phyloP scores from a whole-genome alignment of 1,139 yeast genomes.

The Schizosaccharomyces versatilis region DNA sequence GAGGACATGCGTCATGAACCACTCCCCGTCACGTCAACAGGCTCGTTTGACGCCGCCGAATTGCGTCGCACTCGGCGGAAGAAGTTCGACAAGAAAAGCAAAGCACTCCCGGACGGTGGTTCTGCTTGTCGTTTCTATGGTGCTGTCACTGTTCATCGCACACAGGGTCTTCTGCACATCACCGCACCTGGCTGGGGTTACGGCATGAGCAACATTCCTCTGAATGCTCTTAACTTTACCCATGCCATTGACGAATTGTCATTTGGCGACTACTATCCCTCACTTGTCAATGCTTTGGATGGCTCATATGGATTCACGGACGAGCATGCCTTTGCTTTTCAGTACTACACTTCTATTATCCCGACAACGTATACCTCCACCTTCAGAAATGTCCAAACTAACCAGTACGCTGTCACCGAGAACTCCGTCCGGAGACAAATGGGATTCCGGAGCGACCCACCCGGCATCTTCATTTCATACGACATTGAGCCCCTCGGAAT shows the following conservation, averaged over 20 bases:
- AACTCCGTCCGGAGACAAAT: slow-evolving; percentile 17
- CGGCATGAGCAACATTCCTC: slow-evolving; percentile 6
- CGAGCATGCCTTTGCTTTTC: slow-evolving; percentile 17
- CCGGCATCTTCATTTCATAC: slow-evolving; percentile 68
- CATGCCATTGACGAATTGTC: slow-evolving; percentile 75
- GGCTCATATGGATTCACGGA: slow-evolving; percentile 19
- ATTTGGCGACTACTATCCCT: slow-evolving; percentile 77
- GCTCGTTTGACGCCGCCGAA: background rate
- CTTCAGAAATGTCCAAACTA: slow-evolving; percentile 55
- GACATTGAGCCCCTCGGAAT: slow-evolving; percentile 58
- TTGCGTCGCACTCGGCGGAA: background rate
- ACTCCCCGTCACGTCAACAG: background rate
- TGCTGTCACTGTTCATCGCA: slow-evolving; percentile 64
- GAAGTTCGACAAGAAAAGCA: background rate
- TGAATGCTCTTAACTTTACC: slow-evolving; percentile 39
- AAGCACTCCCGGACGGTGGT: slow-evolving; percentile 16
- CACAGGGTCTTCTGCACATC: slow-evolving; percentile 65
- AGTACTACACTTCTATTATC: slow-evolving; percentile 56
- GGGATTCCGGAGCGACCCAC: slow-evolving; percentile 21
- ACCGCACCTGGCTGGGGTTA: slow-evolving; percentile 56
- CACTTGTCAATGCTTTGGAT: slow-evolving; percentile 68
- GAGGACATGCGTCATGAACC: background rate
- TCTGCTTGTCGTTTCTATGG: slow-evolving; percentile 85
- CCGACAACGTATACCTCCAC: slow-evolving; percentile 51
- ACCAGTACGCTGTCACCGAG: slow-evolving; percentile 66